Evolutionary conservation across 768 basidiomycete species (phyloP).

Genomic region (Pluteus cervinus): DNA sequence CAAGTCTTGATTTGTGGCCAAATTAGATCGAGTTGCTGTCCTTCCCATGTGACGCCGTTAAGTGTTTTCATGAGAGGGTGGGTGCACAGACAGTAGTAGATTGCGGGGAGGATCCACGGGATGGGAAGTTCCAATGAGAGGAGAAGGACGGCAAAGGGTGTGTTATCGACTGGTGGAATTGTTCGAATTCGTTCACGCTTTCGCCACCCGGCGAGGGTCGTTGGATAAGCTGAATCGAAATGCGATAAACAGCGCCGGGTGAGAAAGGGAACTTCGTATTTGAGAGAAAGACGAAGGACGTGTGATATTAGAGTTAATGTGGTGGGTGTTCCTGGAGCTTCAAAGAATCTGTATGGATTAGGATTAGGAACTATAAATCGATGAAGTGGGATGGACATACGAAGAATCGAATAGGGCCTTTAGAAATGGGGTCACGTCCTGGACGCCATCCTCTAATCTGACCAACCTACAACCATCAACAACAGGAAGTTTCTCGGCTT

Average conservation of each 20-base stretch:
- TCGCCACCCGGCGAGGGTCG: slow-evolving; percentile 26
- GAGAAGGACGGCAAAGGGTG: slow-evolving; percentile 30
- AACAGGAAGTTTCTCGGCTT: slow-evolving; percentile 17
- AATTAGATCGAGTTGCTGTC: no score
- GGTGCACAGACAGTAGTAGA: slow-evolving; percentile 31
- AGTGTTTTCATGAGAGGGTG: slow-evolving; percentile 30
- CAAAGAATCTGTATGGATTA: slow-evolving; percentile 21
- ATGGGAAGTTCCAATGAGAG: slow-evolving; percentile 28
- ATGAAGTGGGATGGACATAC: slow-evolving; percentile 12
- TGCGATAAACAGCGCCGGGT: slow-evolving; percentile 26
- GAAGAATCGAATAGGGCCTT: slow-evolving; percentile 29
- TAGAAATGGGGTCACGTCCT: slow-evolving; percentile 28
- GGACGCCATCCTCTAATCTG: slow-evolving; percentile 23
- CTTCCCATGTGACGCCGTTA: slow-evolving; percentile 25
- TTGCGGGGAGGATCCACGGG: slow-evolving; percentile 27
- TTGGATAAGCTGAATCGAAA: slow-evolving; percentile 30
- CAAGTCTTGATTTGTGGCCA: slow-evolving; percentile 2
- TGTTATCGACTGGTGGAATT: slow-evolving; percentile 30
- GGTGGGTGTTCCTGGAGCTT: slow-evolving; percentile 26
- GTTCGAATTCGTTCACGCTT: slow-evolving; percentile 26
- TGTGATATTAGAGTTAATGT: slow-evolving; percentile 23
- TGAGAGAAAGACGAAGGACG: slow-evolving; percentile 30
- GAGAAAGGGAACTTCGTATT: slow-evolving; percentile 32
- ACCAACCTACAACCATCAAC: slow-evolving; percentile 28
- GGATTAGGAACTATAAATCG: not conserved